A percentile compares a stretch with the other conserved stretches of the same genome.
Conservation (phyloP, 2,329 filamentous ascomycete species). For the Xylaria sp. region DNA sequence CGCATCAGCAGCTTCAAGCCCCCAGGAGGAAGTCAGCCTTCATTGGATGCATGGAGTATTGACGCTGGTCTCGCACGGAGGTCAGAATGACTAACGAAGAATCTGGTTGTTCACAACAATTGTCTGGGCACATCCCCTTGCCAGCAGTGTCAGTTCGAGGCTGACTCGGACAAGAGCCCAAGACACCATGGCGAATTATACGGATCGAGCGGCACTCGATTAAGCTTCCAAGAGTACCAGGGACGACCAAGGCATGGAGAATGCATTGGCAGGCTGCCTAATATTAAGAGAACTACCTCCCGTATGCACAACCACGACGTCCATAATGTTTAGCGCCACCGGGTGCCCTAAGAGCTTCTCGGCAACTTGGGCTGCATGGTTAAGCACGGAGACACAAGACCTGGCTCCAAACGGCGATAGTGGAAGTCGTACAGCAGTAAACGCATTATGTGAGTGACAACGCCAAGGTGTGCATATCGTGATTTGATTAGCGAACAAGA, state of each 20-base stretch:
- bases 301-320: conserved; percentile 3
- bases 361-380: conserved; percentile 28
- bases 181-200: conserved; percentile 39
- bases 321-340: neutral
- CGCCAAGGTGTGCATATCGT: conserved; percentile 32
- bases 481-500: conserved; percentile 42
- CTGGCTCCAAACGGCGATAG: conserved; percentile 36
- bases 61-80: conserved; percentile 12
- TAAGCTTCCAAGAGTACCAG: conserved; percentile 22
- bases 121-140: conserved; percentile 40
- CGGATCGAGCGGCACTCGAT: conserved; percentile 30
- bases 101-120: conserved; percentile 45
- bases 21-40: conserved; percentile 38
- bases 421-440: conserved; percentile 28
- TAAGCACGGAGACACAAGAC: conserved; percentile 25
- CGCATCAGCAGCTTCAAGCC: conserved; percentile 43
- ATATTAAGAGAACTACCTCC: conserved; percentile 29
- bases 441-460: conserved; percentile 33
- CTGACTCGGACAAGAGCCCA: conserved; percentile 31
- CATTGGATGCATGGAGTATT: conserved; percentile 2
- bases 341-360: conserved; percentile 20
- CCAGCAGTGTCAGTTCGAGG: conserved; percentile 37
- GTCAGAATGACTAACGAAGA: conserved; percentile 44
- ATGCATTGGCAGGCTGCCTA: conserved; percentile 11
- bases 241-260: conserved; percentile 21